phyloP scores from a whole-genome alignment of 345 rosid genomes.

The Odontarrhena argentea region DNA sequence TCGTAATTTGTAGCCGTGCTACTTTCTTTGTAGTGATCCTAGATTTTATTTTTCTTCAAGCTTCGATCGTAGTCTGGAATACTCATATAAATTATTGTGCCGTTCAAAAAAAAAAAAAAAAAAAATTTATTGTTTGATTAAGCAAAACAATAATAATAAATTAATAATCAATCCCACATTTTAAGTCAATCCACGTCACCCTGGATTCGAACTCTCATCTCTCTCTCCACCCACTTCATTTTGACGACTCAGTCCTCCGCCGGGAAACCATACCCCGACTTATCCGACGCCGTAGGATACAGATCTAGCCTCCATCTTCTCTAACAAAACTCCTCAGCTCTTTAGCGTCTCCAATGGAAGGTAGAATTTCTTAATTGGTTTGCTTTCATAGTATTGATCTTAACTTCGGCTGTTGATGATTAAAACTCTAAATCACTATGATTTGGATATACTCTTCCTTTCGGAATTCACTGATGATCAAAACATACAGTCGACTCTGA shows the following conservation, averaged over 20 bases:
- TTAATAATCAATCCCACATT: neutral
- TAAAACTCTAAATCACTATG: neutral
- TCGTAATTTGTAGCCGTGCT: constrained; percentile 35
- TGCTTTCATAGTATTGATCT: neutral
- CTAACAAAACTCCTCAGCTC: neutral
- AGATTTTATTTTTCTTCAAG: constrained; percentile 22
- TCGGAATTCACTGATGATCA: neutral
- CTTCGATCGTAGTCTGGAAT: neutral
- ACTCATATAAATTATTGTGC: too few species aligned
- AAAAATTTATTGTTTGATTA: too few species aligned
- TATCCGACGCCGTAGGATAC: too few species aligned
- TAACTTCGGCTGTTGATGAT: constrained; percentile 14
- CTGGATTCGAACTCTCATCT: too few species aligned
- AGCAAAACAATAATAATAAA: too few species aligned
- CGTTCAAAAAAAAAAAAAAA: too few species aligned
- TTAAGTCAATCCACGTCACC: too few species aligned
- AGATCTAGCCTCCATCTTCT: too few species aligned
- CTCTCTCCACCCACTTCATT: too few species aligned
- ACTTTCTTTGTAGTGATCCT: constrained; percentile 34
- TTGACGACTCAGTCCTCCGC: too few species aligned
- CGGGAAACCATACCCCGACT: too few species aligned
- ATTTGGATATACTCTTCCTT: neutral
- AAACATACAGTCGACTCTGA: neutral
- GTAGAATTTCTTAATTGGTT: neutral
- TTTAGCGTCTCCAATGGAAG: constrained; percentile 38